Evolutionary conservation across 2,329 filamentous ascomycete species (phyloP).

Genomic region (Tolypocladium amazonense): DNA sequence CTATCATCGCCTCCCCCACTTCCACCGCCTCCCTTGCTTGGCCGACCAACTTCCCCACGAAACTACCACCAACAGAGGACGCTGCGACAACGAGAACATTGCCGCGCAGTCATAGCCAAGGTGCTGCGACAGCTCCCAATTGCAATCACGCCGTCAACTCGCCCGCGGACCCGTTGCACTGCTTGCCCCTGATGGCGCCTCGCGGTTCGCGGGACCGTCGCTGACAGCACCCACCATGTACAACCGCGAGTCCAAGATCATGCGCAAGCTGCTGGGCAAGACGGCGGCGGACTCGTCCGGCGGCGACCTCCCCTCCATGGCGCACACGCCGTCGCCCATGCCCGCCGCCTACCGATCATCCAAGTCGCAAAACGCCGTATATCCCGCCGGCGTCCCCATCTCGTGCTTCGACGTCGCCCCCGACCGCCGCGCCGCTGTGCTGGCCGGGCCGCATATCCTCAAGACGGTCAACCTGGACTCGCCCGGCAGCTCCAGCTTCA

Average conservation of each 20-base stretch:
- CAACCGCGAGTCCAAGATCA: conserved; percentile 43
- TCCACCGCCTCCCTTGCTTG: background rate
- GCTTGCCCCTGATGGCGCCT: conserved; percentile 21
- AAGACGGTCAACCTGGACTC: conserved; percentile 49
- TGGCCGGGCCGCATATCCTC: conserved; percentile 49
- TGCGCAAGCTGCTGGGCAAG: conserved; percentile 51
- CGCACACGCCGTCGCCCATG: conserved; percentile 30
- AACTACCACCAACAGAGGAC: background rate
- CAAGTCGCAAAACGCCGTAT: conserved; percentile 45
- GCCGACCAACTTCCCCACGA: background rate
- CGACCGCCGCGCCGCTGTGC: conserved; percentile 43
- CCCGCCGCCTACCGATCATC: conserved; percentile 35
- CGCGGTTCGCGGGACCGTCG: conserved; percentile 14
- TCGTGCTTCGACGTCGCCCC: conserved; percentile 47
- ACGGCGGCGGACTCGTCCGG: conserved; percentile 33
- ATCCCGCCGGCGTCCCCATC: conserved; percentile 41
- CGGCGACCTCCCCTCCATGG: conserved; percentile 31
- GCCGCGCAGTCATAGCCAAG: background rate
- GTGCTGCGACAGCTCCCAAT: background rate
- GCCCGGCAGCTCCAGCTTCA: conserved; percentile 20
- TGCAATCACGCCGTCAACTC: background rate
- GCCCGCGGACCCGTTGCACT: background rate
- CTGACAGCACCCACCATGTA: conserved; percentile 27
- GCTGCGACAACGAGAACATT: background rate
- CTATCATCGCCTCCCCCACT: background rate